Base-by-base conservation (phyloP, 2,329 filamentous ascomycete species). In the Beauveria sp. region DNA sequence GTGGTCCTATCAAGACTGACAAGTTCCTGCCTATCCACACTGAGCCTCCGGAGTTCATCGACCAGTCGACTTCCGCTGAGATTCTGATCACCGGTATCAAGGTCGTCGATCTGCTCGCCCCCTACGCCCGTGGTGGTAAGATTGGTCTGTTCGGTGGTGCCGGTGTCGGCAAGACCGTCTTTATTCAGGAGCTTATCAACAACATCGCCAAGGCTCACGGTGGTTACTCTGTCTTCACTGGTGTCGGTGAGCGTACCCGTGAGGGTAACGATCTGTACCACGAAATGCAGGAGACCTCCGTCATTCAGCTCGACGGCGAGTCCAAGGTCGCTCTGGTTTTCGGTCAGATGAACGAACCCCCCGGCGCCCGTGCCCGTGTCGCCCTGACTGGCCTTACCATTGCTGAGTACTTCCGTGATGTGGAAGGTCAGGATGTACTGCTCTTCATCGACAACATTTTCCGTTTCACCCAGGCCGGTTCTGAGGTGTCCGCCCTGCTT, bases 361-460 rank as follows among this genome's bases (percentile, higher is more conserved):
- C 94, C 67, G 94, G 94, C 86, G 94, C 94, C 76, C 94, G 94
- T 92, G 94, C 94, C 77, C 93, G 94, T 96, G 94, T 99, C 74
- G 94, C 94, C 73, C 89, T 99, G 75, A 99, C 94, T 77, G 93
- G 92, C 81, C 72, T 84, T 53, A 90, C 88, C 1, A 77, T 92
- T 8, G 88, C 88, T 50, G 91, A 97, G 72, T 90, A 96, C 72
- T 97, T 97, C 83, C 80, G 85, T 67, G 82, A 86, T 64, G 73
- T 78, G 57, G 83, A 87, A 69, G 92, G 92, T 70, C 92, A 97
- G 84, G 92, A 97, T 82, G 91, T 97, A 86, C 85, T 97, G 77
- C 92, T 97, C 79, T 97, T 97, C 86, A 97, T 97, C 79, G 94
- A 99, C 89, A 99, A 99, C 87, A 97, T 99, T 82, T 97, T 97